Evolutionary conservation across 2,329 filamentous ascomycete genomes (phyloP).

Genomic region (Pseudogymnoascus sp.): DNA sequence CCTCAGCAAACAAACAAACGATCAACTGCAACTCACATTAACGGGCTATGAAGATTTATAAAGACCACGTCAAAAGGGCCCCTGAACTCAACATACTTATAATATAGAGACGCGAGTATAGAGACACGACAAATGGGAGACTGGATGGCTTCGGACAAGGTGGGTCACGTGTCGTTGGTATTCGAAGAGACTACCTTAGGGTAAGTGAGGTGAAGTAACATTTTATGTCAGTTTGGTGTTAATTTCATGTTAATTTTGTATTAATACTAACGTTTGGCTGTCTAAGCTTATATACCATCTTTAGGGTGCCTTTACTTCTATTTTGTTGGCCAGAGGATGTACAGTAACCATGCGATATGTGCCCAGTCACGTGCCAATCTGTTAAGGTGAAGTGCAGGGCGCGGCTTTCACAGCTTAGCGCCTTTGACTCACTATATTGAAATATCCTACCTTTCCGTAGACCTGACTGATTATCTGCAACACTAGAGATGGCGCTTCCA

Average conservation of each 20-base stretch:
- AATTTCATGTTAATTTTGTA: no score
- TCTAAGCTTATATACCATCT: no score
- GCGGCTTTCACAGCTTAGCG: no score
- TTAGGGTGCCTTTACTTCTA: no score
- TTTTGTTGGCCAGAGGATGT: no score
- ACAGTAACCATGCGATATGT: no score
- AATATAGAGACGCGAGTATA: background rate
- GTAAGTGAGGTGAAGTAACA: no score
- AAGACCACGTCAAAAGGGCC: background rate
- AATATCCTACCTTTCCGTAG: background rate
- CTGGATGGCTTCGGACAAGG: background rate
- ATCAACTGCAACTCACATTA: background rate
- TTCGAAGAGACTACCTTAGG: background rate
- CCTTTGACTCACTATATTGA: background rate
- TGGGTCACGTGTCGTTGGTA: background rate
- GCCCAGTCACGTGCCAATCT: no score
- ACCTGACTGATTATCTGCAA: background rate
- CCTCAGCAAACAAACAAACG: background rate
- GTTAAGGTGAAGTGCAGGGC: no score
- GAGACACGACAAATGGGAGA: background rate
- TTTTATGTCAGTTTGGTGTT: no score
- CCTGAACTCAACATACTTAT: background rate
- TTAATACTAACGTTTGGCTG: no score
- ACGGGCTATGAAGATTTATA: background rate
- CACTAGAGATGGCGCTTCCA: background rate